Conservation (phyloP, 2,329 filamentous ascomycete species). For the Xylariaceae sp. region DNA sequence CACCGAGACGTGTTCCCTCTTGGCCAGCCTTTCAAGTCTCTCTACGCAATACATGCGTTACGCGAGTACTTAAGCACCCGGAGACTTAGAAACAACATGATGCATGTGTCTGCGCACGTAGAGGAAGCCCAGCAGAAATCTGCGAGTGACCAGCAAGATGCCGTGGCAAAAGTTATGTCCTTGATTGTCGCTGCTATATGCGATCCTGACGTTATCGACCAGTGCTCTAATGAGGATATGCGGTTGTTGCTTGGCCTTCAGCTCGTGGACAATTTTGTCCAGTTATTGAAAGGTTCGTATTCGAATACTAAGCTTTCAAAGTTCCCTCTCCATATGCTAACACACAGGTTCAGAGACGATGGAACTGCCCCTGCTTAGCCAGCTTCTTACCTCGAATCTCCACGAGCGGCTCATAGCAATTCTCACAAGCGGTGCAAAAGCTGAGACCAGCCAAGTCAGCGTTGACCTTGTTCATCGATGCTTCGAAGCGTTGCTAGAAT, state of each 20-base stretch:
- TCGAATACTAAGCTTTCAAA: not conserved
- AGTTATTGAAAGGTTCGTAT: constrained; percentile 59
- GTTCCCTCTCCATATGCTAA: constrained; percentile 25
- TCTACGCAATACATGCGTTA: constrained; percentile 75
- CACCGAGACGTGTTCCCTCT: constrained; percentile 70
- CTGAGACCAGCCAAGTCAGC: constrained; percentile 34
- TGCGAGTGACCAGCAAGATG: constrained; percentile 39
- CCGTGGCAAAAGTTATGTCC: constrained; percentile 53
- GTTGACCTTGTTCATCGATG: constrained; percentile 43
- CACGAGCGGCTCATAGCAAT: constrained; percentile 35
- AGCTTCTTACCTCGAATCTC: constrained; percentile 33
- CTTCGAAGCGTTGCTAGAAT: constrained; percentile 49
- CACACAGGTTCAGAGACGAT: constrained; percentile 34
- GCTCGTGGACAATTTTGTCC: constrained; percentile 62
- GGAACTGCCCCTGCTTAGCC: constrained; percentile 25
- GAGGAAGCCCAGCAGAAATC: constrained; percentile 31
- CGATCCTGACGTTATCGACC: constrained; percentile 58
- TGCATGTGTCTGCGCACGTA: constrained; percentile 35
- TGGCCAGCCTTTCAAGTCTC: constrained; percentile 71
- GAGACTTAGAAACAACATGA: constrained; percentile 35
- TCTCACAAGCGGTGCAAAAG: constrained; percentile 28
- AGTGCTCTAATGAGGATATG: constrained; percentile 50
- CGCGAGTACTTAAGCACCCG: constrained; percentile 62
- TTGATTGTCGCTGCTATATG: constrained; percentile 67
- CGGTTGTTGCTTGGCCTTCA: constrained; percentile 57